Evolutionary conservation across 768 basidiomycete species (phyloP), one percentile per base, ranked within the genome.

Genomic region (Tremella fuciformis): DNA sequence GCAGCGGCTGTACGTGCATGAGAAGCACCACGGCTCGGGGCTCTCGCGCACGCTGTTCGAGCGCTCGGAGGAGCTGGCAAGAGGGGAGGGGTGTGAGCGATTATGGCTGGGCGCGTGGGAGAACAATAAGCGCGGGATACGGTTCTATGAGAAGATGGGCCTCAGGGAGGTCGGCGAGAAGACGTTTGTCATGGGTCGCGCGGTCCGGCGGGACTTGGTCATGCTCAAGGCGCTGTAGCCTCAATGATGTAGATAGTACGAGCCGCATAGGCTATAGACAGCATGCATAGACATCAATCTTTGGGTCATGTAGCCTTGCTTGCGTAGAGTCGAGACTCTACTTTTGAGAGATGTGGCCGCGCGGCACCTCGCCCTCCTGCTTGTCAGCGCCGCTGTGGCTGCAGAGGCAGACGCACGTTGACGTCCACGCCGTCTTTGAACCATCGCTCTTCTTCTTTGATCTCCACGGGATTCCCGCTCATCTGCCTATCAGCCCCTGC

Each of bases 381-480:
- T n/a, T n/a, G n/a, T n/a, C n/a, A n/a, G n/a, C n/a, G n/a, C n/a
- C n/a, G n/a, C n/a, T n/a, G n/a, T n/a, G n/a, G n/a, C 29, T 50
- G 15, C 13, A 22, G 47, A 49, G 18, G 34, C 21, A 9, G 26
- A 52, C 67, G 49, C 52, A 67, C 69, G 55, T 70, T 62, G 34
- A 70, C 62, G 24, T 68, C 58, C n/a, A 73, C 66, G 8, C 65
- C 69, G 22, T 72, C 80, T 63, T 74, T 80, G 77, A 84, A 84
- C 83, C 83, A 84, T 22, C 83, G 63, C 47, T 83, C 81, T 13
- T 77, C 78, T 6, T 79, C 75, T 24, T 26, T 47, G 60, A 85
- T 83, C 24, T 77, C 39, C 4, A 84, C 74, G 34, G 73, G 72
- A 56, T 76, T 74, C 0, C 75, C 75, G n/a, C 62, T 62, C 75